Base-by-base conservation (phyloP, 768 basidiomycete genomes). In the Pleurotus platypus region DNA sequence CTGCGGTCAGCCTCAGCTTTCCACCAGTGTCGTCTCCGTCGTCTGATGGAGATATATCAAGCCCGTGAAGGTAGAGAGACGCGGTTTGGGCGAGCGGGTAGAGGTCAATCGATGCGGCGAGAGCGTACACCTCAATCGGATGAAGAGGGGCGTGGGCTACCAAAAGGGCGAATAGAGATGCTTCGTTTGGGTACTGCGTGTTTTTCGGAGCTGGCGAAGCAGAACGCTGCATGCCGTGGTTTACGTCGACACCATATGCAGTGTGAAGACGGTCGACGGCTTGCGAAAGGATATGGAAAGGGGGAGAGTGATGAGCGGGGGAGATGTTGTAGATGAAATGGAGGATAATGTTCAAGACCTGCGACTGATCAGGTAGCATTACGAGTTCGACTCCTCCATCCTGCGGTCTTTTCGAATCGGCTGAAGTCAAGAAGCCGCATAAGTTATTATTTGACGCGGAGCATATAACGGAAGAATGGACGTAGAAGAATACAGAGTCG, bases 291-390 rank as follows among this genome's bases (percentile, higher is more conserved):
- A 35, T 3, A 6, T 27, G 13, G 37, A 53, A 53, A 11, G 50
- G 16, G 16, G 50, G 50, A 7, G 50, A 53, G 18, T 53, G 50
- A 3, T 53, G 50, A 1, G 30, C 38, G 12, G 50, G 50, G 4
- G 50, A 53, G 35, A 53, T 40, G 37, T 53, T 53, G 50, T 53
- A 53, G 15, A 53, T 4, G 38, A 53, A 35, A 13, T 53, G 50
- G 30, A 53, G 37, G 1, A 53, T 53, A 8, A 53, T 24, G 13
- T 53, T 53, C 4, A 53, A 38, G 3, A 53, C 50, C 11, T 30
- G 37, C 7, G 50, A 53, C 0, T 12, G 38, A 15, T 53, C 50
- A 1, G 50, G 50, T 6, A 53, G 50, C n/a, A 53, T 39, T 7
- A 53, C n/a, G 37, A 53, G 35, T 1, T 37, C 12, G 4, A 53